These are phyloP conservation scores for Castanospermum australe DNA, from an alignment of 306 rosid species.

Conservation along the genomic window DNA sequence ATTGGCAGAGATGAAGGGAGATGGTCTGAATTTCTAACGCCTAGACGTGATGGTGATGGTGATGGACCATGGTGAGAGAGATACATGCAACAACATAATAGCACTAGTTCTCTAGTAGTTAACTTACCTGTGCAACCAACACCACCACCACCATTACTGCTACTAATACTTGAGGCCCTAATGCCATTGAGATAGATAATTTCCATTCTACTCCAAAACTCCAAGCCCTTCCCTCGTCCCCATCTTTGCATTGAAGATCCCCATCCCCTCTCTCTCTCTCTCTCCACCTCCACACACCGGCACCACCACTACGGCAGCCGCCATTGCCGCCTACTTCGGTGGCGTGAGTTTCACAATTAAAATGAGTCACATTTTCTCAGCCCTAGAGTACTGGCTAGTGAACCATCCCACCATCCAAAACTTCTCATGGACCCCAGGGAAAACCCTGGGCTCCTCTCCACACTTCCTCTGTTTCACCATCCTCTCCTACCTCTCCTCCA, in stretches of 20 bases:
- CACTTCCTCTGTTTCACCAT: conserved; percentile 41
- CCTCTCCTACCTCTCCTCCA: conserved; percentile 50
- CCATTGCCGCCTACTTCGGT: background rate
- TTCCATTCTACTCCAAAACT: background rate
- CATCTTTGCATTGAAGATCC: background rate
- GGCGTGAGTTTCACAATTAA: background rate
- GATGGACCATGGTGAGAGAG: too few relatives aligned
- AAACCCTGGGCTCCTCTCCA: conserved; percentile 47
- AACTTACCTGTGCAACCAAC: too few relatives aligned
- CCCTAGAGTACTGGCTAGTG: conserved; percentile 53
- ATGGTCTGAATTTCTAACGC: background rate
- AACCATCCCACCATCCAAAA: conserved; percentile 54
- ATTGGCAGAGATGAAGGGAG: too few relatives aligned
- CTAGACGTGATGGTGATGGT: background rate
- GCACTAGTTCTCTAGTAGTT: too few relatives aligned
- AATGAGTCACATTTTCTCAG: conserved; percentile 8
- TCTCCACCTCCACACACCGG: too few relatives aligned
- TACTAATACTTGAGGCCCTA: background rate
- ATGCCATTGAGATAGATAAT: background rate
- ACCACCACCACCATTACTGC: too few relatives aligned
- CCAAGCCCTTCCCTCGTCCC: too few relatives aligned
- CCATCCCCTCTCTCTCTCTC: background rate
- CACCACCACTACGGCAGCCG: background rate
- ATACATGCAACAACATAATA: too few relatives aligned
- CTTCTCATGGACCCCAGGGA: conserved; percentile 56